Evolutionary conservation across 495 filamentous ascomycete species (phyloP), one percentile per base, ranked within the genome.

Genomic region (Choiromyces venosus): DNA sequence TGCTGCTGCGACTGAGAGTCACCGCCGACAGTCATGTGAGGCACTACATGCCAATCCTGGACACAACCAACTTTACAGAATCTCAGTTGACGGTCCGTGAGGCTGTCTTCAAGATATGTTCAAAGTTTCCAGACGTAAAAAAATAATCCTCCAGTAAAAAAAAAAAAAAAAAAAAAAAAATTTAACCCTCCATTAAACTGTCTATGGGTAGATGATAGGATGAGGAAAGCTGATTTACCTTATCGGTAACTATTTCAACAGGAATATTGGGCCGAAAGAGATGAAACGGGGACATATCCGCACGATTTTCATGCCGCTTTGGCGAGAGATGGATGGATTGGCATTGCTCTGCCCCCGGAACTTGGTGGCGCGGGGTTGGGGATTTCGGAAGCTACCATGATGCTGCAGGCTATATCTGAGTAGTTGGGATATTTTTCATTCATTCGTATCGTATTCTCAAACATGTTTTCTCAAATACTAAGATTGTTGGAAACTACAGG

Each of bases 371-470:
- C 90, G 25, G 90, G 91, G 10, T 82, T 95, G 56, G 92, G 91
- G 79, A 92, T 94, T 67, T 90, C 89, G 25, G 91, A 93, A 79
- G 91, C 92, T 8, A 92, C 91, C 2, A 91, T 93, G 87, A 92
- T 94, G 90, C 86, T 94, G 84, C 91, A 94, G 75, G 91, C 91
- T 29, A 92, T 93, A 72, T n/a, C n/a, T n/a, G 40, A 42, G 14
- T 10, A 42, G 10, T n/a, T n/a, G 40, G 86, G 90, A 29, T 91
- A 92, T 83, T 87, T 79, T n/a, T n/a, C n/a, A n/a, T n/a, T n/a
- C n/a, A 33, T 44, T 35, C 4, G 37, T 4, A 36, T 14, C 37
- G 18, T 64, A 67, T 12, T 65, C 18, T 36, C 25, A n/a, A 56
- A 56, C 7, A 29, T 56, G 2, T 4, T 56, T 29, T 4, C n/a